Evolutionary conservation across 2,329 filamentous ascomycete species (phyloP).

Genomic region (Botryosphaeria dothidea): DNA sequence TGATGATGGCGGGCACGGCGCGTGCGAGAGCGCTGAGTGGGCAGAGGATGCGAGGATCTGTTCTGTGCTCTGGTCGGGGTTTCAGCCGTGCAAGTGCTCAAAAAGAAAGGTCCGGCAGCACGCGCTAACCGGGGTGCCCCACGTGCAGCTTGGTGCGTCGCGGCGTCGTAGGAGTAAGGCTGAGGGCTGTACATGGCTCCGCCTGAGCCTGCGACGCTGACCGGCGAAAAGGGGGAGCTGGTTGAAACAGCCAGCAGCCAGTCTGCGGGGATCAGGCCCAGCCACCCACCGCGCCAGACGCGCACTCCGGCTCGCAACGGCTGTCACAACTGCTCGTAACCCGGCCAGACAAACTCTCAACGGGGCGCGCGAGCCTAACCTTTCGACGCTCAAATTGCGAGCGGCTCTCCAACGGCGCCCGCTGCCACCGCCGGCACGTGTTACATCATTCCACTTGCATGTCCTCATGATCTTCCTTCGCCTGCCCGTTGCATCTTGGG

Average conservation of each 20-base stretch:
- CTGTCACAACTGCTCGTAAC: not conserved
- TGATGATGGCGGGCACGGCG: constrained; percentile 11
- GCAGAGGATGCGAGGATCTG: constrained; percentile 16
- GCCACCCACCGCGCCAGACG: constrained; percentile 7
- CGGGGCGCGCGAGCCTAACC: not conserved
- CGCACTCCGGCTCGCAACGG: constrained; percentile 11
- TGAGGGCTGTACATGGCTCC: constrained; percentile 12
- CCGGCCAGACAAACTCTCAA: not conserved
- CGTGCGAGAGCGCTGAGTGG: constrained; percentile 15
- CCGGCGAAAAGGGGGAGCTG: constrained; percentile 10
- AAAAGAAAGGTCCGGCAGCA: constrained; percentile 1
- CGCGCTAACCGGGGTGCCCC: constrained; percentile 16
- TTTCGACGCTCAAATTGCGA: constrained; percentile 6
- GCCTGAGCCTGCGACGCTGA: constrained; percentile 10
- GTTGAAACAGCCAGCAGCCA: constrained; percentile 5
- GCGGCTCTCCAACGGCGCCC: not conserved
- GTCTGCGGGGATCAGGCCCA: constrained; percentile 11
- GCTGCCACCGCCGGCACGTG: constrained; percentile 4
- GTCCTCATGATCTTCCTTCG: constrained; percentile 13
- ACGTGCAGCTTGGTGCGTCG: constrained; percentile 4
- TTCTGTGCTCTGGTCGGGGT: constrained; percentile 15
- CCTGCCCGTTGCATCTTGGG: not conserved
- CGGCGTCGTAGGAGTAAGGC: not conserved
- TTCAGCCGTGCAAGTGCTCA: constrained; percentile 11
- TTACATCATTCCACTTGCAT: constrained; percentile 18